Base-by-base conservation (phyloP, 331 rosid genomes). In the Stylosanthes scabra region DNA sequence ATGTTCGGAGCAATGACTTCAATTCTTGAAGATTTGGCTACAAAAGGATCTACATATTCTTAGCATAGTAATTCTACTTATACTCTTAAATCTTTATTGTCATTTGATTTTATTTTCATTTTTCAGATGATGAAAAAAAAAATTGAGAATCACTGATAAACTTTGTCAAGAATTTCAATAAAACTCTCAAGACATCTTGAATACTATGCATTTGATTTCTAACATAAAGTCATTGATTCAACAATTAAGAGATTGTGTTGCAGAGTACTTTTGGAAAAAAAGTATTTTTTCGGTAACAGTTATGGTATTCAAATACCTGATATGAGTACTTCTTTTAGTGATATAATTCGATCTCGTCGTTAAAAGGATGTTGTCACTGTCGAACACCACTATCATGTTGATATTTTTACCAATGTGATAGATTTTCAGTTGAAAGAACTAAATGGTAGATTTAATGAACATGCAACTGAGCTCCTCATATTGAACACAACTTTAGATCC, bases 181-280 rank as follows among this genome's bases (percentile, higher is more conserved):
- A 10, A 56, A 71, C 13, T 46, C 42, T n/a, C 52, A 77, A 44
- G 72, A 70, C 7, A 61, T 77, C 45, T 42, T 52, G 16, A 27
- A 50, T 68, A 49, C 40, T 2, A 40, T 68, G 70, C 7, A 5
- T 28, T 44, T 69, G 0, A 51, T 61, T 37, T 8, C 10, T 11
- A 39, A 29, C 13, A 70, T 56, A 15, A 78, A n/a, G n/a, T n/a
- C 31, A 8, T 15, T 70, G 0, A 54, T 8, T 52, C 12, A 25
- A 1, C 20, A 56, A 12, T 8, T 56, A 56, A 56, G 61, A 56
- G 37, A 56, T 56, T 54, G 1, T 54, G 25, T 27, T 54, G 14
- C 3, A 28, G 9, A 5, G 34, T 8, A 10, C 9, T 1, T 7
- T 39, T 3, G 3, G 42, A 39, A 7, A 39, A 39, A 39, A 7